Percentiles rank a stretch among this genome's conserved stretches.
phyloP scores from a whole-genome alignment of 2,329 filamentous ascomycete genomes.

The Pseudophaeomoniella oleicola region DNA sequence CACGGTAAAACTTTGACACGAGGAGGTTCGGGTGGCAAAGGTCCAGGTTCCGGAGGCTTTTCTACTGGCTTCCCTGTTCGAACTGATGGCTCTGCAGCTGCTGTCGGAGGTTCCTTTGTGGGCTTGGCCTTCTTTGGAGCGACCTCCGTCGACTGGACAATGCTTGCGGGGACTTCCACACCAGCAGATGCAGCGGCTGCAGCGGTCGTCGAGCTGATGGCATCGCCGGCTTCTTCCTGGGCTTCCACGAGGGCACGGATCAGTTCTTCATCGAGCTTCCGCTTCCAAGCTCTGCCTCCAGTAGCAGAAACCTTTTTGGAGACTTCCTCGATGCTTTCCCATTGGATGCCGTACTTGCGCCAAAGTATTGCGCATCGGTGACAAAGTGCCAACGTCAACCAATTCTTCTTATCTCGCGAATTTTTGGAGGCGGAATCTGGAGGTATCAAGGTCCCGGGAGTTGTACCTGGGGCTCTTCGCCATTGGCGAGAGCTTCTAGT shows the following conservation, averaged over 20 bases:
- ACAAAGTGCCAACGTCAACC: slow-evolving; percentile 71
- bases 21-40: slow-evolving; percentile 61
- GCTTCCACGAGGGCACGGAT: slow-evolving; percentile 29
- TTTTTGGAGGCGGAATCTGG: slow-evolving; percentile 50
- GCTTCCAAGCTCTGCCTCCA: slow-evolving; percentile 71
- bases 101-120: slow-evolving; percentile 35
- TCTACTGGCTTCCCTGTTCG: slow-evolving; percentile 51
- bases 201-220: slow-evolving; percentile 25
- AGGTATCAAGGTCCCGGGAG: slow-evolving; percentile 54
- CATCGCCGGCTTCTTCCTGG: slow-evolving; percentile 27
- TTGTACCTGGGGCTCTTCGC: slow-evolving; percentile 71
- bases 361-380: slow-evolving; percentile 82
- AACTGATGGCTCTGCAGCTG: slow-evolving; percentile 25
- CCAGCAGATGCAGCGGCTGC: slow-evolving; percentile 28
- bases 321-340: slow-evolving; percentile 85
- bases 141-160: slow-evolving; percentile 27
- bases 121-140: slow-evolving; percentile 47
- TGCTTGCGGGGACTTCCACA: slow-evolving; percentile 20
- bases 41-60: slow-evolving; percentile 40
- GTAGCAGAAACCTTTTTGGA: slow-evolving; percentile 71
- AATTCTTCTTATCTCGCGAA: slow-evolving; percentile 59
- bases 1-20: slow-evolving; percentile 69
- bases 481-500: slow-evolving; percentile 73
- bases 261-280: slow-evolving; percentile 82
- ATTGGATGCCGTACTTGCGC: slow-evolving; percentile 91